Percentiles rank a stretch among this genome's conserved stretches.
Evolutionary conservation across 129 eudicot genomes (phyloP).

Genomic region (Arctium lappa): DNA sequence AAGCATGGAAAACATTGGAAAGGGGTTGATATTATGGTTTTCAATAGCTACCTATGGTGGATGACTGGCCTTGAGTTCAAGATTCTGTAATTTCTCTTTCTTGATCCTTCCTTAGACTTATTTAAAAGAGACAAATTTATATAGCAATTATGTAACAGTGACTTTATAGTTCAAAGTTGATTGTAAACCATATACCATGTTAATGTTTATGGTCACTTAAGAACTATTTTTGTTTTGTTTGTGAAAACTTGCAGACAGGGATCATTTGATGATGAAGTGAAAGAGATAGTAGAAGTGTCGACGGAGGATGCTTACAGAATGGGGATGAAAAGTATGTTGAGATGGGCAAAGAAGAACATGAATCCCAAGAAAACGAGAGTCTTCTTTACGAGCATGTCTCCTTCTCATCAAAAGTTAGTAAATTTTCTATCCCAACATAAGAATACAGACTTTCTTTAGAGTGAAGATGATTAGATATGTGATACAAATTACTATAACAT

Average conservation of each 20-base stretch:
- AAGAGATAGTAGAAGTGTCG: slow-evolving; percentile 52
- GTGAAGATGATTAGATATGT: neutral
- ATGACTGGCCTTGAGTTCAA: slow-evolving; percentile 81
- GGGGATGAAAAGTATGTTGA: slow-evolving; percentile 90
- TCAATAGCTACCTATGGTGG: slow-evolving; percentile 98
- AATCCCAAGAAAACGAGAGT: slow-evolving; percentile 75
- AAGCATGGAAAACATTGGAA: slow-evolving; percentile 90
- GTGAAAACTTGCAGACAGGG: slow-evolving; percentile 54
- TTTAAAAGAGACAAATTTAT: no score
- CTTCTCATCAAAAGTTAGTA: slow-evolving; percentile 83
- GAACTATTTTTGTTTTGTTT: neutral
- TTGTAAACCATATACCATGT: neutral
- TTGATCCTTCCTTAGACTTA: neutral
- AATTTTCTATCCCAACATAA: neutral
- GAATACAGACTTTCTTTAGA: neutral
- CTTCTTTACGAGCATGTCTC: slow-evolving; percentile 98
- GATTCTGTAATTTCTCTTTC: slow-evolving; percentile 53
- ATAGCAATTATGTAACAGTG: neutral
- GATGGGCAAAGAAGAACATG: slow-evolving; percentile 89
- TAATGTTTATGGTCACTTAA: neutral
- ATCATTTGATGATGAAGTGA: slow-evolving; percentile 70
- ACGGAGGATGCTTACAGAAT: slow-evolving; percentile 89
- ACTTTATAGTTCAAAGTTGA: neutral
- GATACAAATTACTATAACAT: neutral
- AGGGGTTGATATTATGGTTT: slow-evolving; percentile 93